Base-by-base conservation (phyloP, 192 early-diverging fungal species). In the Physocladia obscura region DNA sequence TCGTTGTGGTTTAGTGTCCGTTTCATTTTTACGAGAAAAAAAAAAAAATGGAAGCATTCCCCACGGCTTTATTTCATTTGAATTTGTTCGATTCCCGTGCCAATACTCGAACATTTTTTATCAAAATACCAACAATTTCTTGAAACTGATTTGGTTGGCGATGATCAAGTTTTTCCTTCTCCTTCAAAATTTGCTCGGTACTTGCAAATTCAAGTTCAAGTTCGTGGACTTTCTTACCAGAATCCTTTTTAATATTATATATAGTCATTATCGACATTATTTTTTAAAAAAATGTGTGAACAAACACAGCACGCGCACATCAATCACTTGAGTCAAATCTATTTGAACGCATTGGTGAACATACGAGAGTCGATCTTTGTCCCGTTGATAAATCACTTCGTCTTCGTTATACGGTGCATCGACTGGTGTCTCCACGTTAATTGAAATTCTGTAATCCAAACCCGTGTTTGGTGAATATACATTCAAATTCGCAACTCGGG, bases 321-420 rank as follows among this genome's bases (percentile, higher is more conserved):
- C 71, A 13, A 60, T 85, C 34, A 95, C 93, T 75, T 94, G 92
- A 0, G 95, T 97, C 32, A 97, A 79, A 69, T 97, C 95, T 56
- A 97, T 84, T 65, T 87, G 86, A 62, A 93, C 86, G n/a, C 87
- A 79, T 56, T 91, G 87, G 78, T 92, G 91, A 27, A 83, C 79
- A 71, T 97, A 97, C 4, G 90, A 91, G 61, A 97, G 64, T 29
- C 95, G 84, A 68, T 97, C 92, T 75, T 97, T 97, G 62, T 91
- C 82, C 11, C 95, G 88, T 74, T 89, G 83, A 74, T 77, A 78
- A 17, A 24, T 22, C 6, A 75, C 74, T 5, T 77, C 78, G 13
- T 73, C 63, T 13, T 81, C 75, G n/a, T 58, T 68, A 24, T 40
- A 70, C 29, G 77, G 56, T 49, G n/a, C 27, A 62, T 58, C 67